Evolutionary conservation across 306 rosid genomes (phyloP), one percentile per base, ranked within the genome.

Genomic region (Prunus fruticosa): DNA sequence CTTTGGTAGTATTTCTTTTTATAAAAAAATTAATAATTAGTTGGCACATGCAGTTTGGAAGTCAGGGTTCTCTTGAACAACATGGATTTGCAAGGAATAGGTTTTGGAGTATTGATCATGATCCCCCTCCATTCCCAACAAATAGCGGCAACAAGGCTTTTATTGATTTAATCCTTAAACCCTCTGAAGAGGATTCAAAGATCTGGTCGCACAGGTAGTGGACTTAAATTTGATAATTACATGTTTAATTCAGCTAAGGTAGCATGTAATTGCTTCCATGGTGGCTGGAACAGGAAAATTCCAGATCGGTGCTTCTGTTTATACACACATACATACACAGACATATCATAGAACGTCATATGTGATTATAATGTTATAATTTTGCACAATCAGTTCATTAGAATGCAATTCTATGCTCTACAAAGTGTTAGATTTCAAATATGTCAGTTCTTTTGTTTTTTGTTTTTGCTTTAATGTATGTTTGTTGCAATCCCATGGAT

Each of bases 41-140:
- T 63, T 13, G 58, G 8, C 27, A 28, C 69, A 60, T 84, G 87
- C 87, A 89, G 96, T 89, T 92, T 81, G 85, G 83, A 62, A 78
- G 70, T 84, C 74, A 72, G 67, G 93, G 91, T 54, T n/a, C 87
- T 78, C 87, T 83, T 77, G 93, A 92, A 74, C 84, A 67, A 7
- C 92, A 88, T 86, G 97, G 97, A 80, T 92, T 90, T 83, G 96
- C 88, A 72, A 88, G 96, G 85, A 90, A 85, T 75, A 88, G 71
- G 76, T 63, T 88, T 64, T 92, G 96, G 97, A 75, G 73, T n/a
- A 56, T 87, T 71, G 97, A 92, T 84, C 89, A 80, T 30, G 86
- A 90, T 47, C 93, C 97, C 27, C 96, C 92, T 2, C 88, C 93
- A 15, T 82, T 88, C 71, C 82, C 90, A 61, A 80, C 87, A 67